Percentiles rank a stretch among this genome's conserved stretches.
Conservation (phyloP, 2,329 filamentous ascomycete genomes). For the Diaporthe batatas region DNA sequence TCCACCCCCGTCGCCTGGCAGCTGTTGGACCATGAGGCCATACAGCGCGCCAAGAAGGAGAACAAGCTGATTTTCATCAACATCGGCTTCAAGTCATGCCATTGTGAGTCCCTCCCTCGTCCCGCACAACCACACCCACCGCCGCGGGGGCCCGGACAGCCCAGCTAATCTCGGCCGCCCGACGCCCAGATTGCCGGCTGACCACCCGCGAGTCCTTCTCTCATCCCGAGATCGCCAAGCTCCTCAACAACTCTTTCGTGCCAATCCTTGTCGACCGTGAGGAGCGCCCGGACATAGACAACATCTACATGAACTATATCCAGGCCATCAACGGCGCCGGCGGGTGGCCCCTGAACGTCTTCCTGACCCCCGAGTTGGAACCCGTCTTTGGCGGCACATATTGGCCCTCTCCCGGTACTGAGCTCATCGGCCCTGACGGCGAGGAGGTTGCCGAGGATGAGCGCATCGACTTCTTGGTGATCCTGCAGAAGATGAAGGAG, state of each 20-base stretch:
- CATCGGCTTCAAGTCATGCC: conserved; percentile 94
- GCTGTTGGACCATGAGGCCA: conserved; percentile 81
- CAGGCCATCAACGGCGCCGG: conserved; percentile 91
- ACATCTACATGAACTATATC: conserved; percentile 98
- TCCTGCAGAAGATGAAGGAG: conserved; percentile 81
- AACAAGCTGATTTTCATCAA: conserved; percentile 94
- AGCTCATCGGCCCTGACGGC: conserved; percentile 57
- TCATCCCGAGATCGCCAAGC: conserved; percentile 81
- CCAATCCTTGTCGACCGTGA: conserved; percentile 95
- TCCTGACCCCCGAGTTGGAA: conserved; percentile 91
- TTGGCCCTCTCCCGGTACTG: conserved; percentile 84
- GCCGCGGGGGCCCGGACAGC: not conserved
- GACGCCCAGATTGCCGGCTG: conserved; percentile 79
- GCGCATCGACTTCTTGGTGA: conserved; percentile 83
- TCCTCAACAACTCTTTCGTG: conserved; percentile 90
- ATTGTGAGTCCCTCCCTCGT: conserved; percentile 74
- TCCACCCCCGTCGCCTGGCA: conserved; percentile 93
- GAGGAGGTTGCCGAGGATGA: conserved; percentile 62
- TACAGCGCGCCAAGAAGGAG: conserved; percentile 81
- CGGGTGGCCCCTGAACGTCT: conserved; percentile 97
- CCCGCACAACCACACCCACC: not conserved
- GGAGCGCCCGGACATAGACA: conserved; percentile 92
- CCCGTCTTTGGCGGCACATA: conserved; percentile 97
- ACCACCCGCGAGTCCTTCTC: conserved; percentile 95
- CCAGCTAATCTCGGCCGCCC: not conserved